phyloP scores from a whole-genome alignment of 2,329 filamentous ascomycete genomes.

The Xylaria sp. region DNA sequence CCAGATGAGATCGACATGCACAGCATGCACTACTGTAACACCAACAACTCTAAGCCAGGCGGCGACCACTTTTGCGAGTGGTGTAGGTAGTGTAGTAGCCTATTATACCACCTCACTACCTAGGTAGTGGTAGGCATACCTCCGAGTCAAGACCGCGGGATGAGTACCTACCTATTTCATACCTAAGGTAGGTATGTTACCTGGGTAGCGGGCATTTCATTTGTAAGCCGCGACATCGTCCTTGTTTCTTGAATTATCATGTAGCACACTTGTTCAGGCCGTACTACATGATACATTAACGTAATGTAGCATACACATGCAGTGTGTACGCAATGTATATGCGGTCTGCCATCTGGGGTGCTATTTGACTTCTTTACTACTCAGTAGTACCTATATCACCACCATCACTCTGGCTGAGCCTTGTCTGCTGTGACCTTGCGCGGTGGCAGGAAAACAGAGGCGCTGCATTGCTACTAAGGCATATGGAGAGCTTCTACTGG shows the following conservation, averaged over 20 bases:
- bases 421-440: neutral
- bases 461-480: neutral
- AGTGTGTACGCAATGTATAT: neutral
- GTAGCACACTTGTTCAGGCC: neutral
- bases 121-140: neutral
- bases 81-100: neutral
- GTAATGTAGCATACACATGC: neutral
- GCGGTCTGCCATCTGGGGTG: neutral
- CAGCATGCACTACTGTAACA: conserved; percentile 7
- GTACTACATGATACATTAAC: neutral
- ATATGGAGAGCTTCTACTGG: neutral
- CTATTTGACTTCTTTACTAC: neutral
- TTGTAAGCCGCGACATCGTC: conserved; percentile 28
- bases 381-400: neutral
- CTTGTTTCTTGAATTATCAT: conserved; percentile 15
- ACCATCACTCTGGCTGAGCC: neutral
- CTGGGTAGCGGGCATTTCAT: neutral
- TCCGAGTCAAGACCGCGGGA: neutral
- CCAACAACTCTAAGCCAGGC: neutral
- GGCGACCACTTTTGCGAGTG: neutral
- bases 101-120: neutral
- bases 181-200: neutral
- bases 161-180: neutral
- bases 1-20: conserved; percentile 23
- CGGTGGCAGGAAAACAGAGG: neutral